Percentiles rank a stretch among this genome's conserved stretches.
Evolutionary conservation across 768 basidiomycete species (phyloP).

Genomic region (Xerocomellus chrysenteron): DNA sequence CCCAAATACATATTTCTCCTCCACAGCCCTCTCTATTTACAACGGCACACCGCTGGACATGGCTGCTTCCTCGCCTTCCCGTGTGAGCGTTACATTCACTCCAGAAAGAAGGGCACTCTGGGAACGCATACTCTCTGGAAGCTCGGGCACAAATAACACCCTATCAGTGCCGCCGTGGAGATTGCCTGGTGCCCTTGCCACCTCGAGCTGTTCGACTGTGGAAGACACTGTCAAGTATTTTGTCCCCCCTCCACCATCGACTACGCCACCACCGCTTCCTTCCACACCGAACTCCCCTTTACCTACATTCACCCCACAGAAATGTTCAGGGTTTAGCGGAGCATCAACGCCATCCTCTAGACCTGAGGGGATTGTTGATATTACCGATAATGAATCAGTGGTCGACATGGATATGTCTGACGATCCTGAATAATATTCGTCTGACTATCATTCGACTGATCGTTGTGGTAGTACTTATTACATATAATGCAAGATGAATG

Average conservation of each 20-base stretch:
- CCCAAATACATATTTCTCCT: conserved; percentile 59
- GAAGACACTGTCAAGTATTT: conserved; percentile 11
- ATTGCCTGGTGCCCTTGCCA: conserved; percentile 17
- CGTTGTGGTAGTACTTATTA: background rate
- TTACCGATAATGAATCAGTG: conserved; percentile 3
- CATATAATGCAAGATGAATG: background rate
- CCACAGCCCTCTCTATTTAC: conserved; percentile 52
- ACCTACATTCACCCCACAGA: background rate
- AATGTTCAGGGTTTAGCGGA: background rate
- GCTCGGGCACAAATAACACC: background rate
- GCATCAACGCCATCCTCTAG: background rate
- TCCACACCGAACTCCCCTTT: conserved; percentile 13
- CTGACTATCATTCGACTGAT: background rate
- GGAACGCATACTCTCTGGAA: conserved; percentile 35
- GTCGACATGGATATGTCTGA: conserved; percentile 33
- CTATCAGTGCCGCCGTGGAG: conserved; percentile 22
- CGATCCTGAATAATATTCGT: conserved; percentile 17
- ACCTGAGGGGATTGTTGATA: background rate
- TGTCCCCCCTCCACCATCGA: conserved; percentile 35
- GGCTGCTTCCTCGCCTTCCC: conserved; percentile 24
- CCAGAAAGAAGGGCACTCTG: conserved; percentile 41
- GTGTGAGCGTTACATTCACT: conserved; percentile 34
- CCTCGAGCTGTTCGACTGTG: background rate
- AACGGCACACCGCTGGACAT: conserved; percentile 37
- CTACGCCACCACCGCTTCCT: conserved; percentile 35